Evolutionary conservation across 163 green algal species (phyloP).

Genomic region (Scenedesmus sp.): DNA sequence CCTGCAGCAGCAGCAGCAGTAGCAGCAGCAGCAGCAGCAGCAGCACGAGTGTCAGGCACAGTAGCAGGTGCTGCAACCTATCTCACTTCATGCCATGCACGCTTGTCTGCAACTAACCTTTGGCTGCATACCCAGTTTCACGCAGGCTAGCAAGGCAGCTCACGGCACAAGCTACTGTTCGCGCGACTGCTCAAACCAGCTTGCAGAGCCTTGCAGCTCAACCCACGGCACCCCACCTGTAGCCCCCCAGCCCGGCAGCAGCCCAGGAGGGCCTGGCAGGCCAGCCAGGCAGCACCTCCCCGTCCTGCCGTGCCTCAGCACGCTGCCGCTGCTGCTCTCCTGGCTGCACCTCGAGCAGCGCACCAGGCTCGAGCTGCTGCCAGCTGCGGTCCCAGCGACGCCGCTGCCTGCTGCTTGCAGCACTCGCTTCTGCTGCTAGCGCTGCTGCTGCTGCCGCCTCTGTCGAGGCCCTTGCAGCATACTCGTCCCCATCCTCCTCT

Average conservation of each 20-base stretch:
- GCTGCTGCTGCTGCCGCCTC: not conserved
- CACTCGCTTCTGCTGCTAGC: not conserved
- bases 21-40: not conserved
- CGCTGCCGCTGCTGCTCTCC: not conserved
- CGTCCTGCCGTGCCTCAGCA: not conserved
- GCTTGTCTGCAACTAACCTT: too few species aligned
- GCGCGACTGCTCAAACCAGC: too few species aligned
- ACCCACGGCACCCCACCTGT: conserved; percentile 34
- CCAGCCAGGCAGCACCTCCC: not conserved
- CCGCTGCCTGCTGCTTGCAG: not conserved
- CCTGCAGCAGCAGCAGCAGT: conserved; percentile 20
- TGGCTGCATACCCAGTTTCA: too few species aligned
- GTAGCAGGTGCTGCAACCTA: too few species aligned
- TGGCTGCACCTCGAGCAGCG: not conserved
- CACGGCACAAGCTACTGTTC: too few species aligned
- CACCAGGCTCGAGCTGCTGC: not conserved
- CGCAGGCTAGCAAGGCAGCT: too few species aligned
- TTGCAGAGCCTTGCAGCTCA: too few species aligned
- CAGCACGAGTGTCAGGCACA: too few species aligned
- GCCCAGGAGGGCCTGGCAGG: conserved; percentile 10
- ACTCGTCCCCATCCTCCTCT: not conserved
- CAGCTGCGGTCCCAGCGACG: not conserved
- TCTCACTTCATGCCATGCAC: too few species aligned
- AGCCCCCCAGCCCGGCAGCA: conserved; percentile 25
- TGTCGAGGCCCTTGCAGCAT: not conserved